A percentile compares a stretch with the other conserved stretches of the same genome.
Evolutionary conservation across 164 flowering plant species (phyloP).

Genomic region (Malania oleifera): DNA sequence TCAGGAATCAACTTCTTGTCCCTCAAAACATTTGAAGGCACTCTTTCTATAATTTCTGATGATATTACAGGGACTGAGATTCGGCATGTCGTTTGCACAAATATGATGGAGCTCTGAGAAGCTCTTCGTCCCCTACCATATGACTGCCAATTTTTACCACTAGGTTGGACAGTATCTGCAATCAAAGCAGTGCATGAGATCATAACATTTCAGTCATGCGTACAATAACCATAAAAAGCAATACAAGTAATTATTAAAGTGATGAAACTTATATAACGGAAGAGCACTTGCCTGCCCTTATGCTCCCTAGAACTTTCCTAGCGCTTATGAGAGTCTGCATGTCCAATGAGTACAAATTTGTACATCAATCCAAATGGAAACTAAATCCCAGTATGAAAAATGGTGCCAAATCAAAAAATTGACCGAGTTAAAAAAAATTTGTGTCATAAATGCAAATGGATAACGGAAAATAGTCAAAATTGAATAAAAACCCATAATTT

Average conservation of each 20-base stretch:
- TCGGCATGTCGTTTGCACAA: constrained; percentile 41
- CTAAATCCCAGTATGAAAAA: too few relatives aligned
- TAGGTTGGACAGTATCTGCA: constrained; percentile 23
- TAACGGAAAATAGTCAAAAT: too few relatives aligned
- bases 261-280: neutral
- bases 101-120: constrained; percentile 29
- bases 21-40: constrained; percentile 30
- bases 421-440: too few relatives aligned
- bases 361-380: too few relatives aligned
- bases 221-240: neutral
- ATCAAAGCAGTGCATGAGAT: too few relatives aligned
- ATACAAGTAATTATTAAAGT: neutral
- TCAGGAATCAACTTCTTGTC: constrained; percentile 67
- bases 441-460: too few relatives aligned
- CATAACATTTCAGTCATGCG: too few relatives aligned
- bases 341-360: too few relatives aligned
- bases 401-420: too few relatives aligned
- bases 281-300: constrained; percentile 25
- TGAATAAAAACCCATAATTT: too few relatives aligned
- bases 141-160: constrained; percentile 13
- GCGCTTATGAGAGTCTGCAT: constrained; percentile 26
- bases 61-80: constrained; percentile 41
- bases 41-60: constrained; percentile 27
- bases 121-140: constrained; percentile 13
- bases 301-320: constrained; percentile 19